Evolutionary conservation across 768 basidiomycete genomes (phyloP), one percentile per base, ranked within the genome.

Genomic region (Pleurotus cornucopiae): DNA sequence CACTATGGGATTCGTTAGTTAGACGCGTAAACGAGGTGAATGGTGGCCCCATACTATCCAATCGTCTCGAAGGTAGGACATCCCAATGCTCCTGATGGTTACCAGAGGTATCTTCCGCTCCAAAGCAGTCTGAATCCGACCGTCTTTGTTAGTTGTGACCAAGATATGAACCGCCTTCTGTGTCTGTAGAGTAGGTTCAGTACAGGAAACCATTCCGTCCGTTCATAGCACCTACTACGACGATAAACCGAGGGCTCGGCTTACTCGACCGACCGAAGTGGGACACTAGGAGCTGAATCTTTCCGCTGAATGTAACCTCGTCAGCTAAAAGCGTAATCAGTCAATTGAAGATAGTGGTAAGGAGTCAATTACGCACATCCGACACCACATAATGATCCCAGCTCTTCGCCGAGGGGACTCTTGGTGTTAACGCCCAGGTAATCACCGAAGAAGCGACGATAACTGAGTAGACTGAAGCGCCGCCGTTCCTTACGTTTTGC

Each of bases 361-460:
- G 37, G 18, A 41, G 7, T 30, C 37, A 30, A 63, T 87, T 66
- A 60, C 30, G 30, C 30, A 94, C 94, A 73, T 62, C 85, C 82
- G 59, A 95, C 79, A 1, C 83, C 82, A 65, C 90, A 93, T 25
- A 83, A 85, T 16, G 74, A 72, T 39, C 82, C 80, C 62, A 99
- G 67, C 63, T 91, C 85, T 62, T 84, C 80, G 2, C 94, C 94
- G 3, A 94, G 72, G 0, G 91, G 67, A 64, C 81, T 86, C 68
- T 86, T 83, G 4, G 89, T 90, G 55, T 92, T 95, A 37, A 98
- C 72, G 64, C 93, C 89, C 18, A 99, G 82, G 71, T 99, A 99
- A 70, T 99, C 97, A 5, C 97, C 97, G 82, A 89, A 83, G 70
- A 95, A 99, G 57, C 94, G 84, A 38, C 97, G 83, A 75, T 94